phyloP scores from a whole-genome alignment of 73 alveolate species.

The Paramecium biaurelia region DNA sequence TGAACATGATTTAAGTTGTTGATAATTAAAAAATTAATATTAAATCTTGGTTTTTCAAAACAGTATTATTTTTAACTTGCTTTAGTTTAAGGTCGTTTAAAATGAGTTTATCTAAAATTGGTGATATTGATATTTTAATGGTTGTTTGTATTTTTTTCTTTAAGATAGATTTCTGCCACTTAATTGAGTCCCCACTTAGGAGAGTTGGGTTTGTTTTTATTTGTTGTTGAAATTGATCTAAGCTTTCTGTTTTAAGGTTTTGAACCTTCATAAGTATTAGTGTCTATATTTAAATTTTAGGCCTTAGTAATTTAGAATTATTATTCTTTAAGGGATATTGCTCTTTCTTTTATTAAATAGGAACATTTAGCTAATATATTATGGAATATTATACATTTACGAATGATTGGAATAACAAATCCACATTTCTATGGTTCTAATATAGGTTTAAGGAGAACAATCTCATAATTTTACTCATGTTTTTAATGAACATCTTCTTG shows the following conservation, averaged over 20 bases:
- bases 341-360: neutral
- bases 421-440: conserved; percentile 27
- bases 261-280: neutral
- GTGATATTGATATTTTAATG: neutral
- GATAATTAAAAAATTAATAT: conserved; percentile 1
- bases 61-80: neutral
- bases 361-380: neutral
- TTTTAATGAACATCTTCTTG: neutral
- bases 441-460: neutral
- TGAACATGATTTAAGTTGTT: conserved; percentile 1
- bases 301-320: neutral
- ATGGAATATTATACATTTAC: neutral
- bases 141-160: neutral
- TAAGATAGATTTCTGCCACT: conserved; percentile 4
- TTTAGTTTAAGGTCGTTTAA: neutral
- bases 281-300: neutral
- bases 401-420: conserved; percentile 15
- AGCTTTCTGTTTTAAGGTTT: neutral
- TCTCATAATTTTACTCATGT: neutral
- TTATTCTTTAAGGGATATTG: neutral
- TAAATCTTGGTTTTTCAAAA: conserved; percentile 4
- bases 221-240: conserved; percentile 8
- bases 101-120: neutral
- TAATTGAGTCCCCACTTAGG: conserved; percentile 24
- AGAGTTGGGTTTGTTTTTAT: neutral